A percentile compares a stretch with the other conserved stretches of the same genome.
Evolutionary conservation across 2,329 filamentous ascomycete species (phyloP).

Genomic region (Penicillium sp.): DNA sequence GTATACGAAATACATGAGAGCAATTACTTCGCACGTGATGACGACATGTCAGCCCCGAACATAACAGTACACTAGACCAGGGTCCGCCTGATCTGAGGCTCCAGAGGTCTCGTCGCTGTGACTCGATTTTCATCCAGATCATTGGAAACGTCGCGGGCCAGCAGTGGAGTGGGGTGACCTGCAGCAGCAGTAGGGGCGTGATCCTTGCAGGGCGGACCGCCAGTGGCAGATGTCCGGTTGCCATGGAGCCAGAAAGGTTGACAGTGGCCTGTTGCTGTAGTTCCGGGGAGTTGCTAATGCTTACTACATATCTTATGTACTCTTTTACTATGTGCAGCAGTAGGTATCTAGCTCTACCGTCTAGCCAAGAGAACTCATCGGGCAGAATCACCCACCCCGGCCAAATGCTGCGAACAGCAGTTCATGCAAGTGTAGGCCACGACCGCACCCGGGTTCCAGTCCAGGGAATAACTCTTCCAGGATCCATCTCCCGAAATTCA

Average conservation of each 20-base stretch:
- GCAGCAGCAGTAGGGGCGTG: neutral
- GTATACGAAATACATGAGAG: neutral
- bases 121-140: neutral
- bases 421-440: slow-evolving; percentile 27
- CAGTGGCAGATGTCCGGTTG: neutral
- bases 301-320: neutral
- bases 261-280: neutral
- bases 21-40: neutral
- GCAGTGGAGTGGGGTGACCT: too few relatives aligned
- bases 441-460: slow-evolving; percentile 1
- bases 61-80: neutral
- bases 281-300: too few relatives aligned
- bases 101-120: neutral
- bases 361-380: neutral
- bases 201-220: slow-evolving; percentile 12
- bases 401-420: slow-evolving; percentile 20
- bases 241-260: neutral
- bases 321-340: neutral
- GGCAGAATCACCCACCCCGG: neutral
- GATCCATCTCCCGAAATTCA: slow-evolving; percentile 12
- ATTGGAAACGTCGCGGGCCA: neutral
- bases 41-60: neutral
- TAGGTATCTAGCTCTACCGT: neutral
- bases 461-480: slow-evolving; percentile 2
- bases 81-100: neutral